Conservation (phyloP, 176 grass and related monocot genomes). For the Eragrostis curvula region DNA sequence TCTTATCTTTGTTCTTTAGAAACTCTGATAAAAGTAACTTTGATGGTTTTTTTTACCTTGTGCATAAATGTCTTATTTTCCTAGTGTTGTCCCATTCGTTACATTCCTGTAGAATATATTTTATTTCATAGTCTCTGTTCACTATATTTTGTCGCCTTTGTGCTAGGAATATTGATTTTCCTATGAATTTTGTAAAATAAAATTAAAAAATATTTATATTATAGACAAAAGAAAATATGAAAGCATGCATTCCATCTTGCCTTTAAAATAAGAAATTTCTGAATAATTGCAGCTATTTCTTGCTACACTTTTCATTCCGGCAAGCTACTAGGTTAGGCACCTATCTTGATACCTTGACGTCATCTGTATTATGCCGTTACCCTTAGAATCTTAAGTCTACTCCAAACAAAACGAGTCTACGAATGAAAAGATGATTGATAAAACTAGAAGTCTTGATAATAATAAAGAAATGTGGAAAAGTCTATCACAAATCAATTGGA, state of each 20-base stretch:
- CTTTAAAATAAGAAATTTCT: background rate
- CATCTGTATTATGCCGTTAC: background rate
- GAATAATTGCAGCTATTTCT: too few species aligned
- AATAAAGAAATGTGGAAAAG: background rate
- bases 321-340: background rate
- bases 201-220: background rate
- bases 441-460: background rate
- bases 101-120: background rate
- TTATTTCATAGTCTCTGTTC: background rate
- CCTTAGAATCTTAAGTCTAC: background rate
- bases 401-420: background rate
- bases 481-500: background rate
- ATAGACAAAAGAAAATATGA: background rate
- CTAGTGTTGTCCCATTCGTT: background rate
- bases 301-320: too few species aligned
- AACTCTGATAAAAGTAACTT: background rate
- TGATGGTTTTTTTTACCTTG: too few species aligned
- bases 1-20: background rate
- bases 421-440: background rate
- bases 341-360: background rate
- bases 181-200: background rate
- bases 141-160: background rate
- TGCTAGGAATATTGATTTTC: background rate
- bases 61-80: too few species aligned
- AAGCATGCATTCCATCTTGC: background rate